Evolutionary conservation across 495 filamentous ascomycete species (phyloP).

Genomic region (Astrothelium subdiscretum): DNA sequence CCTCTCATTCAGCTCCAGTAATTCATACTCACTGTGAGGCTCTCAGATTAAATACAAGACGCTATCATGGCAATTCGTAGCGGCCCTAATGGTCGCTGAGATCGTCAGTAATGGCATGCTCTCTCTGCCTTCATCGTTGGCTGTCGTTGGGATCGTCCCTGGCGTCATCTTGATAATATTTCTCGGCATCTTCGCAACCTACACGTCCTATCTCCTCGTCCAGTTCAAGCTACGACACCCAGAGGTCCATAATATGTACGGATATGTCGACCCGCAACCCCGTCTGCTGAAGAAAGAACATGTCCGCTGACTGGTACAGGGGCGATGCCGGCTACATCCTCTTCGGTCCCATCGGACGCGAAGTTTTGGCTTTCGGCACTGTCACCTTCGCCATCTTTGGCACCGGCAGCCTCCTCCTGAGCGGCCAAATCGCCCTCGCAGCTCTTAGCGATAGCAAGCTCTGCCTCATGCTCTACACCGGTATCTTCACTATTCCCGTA

Average conservation of each 20-base stretch:
- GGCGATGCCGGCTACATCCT: constrained; percentile 26
- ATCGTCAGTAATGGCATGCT: constrained; percentile 52
- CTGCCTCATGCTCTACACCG: constrained; percentile 34
- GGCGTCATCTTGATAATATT: constrained; percentile 32
- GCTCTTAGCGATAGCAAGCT: constrained; percentile 28
- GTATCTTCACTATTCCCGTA: constrained; percentile 33
- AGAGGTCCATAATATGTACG: constrained; percentile 26
- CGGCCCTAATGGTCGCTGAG: constrained; percentile 51
- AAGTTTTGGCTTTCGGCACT: constrained; percentile 24
- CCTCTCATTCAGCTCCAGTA: neutral
- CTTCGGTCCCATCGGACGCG: constrained; percentile 24
- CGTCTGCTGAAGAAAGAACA: neutral
- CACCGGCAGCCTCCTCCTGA: constrained; percentile 31
- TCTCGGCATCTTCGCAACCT: constrained; percentile 29
- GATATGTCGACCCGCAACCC: neutral
- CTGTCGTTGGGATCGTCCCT: constrained; percentile 45
- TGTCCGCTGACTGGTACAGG: neutral
- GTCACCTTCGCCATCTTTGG: constrained; percentile 34
- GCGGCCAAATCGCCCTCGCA: constrained; percentile 30
- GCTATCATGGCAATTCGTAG: constrained; percentile 41
- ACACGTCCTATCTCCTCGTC: constrained; percentile 31
- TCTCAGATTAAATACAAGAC: constrained; percentile 46
- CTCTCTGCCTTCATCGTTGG: constrained; percentile 42
- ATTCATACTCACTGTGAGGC: neutral
- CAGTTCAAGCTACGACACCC: constrained; percentile 35